phyloP scores from a whole-genome alignment of 1,139 yeast species.

The Saccharomyces pastorianus region DNA sequence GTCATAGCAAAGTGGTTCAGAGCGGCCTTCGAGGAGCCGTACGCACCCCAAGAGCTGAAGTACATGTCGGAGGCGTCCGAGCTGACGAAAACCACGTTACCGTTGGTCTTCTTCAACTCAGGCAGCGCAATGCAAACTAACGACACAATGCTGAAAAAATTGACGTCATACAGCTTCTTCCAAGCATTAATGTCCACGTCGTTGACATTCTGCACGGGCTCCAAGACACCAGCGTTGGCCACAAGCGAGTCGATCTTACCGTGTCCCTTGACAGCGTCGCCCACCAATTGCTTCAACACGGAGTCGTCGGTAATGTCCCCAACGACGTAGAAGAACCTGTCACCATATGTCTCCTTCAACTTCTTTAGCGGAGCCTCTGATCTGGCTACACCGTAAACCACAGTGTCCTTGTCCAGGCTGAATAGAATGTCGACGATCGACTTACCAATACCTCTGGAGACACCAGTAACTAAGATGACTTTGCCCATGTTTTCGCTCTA shows the following conservation, averaged over 20 bases:
- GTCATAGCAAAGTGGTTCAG: too few species aligned
- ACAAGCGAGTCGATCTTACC: slow-evolving; percentile 56
- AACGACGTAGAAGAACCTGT: slow-evolving; percentile 44
- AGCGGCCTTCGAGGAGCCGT: too few species aligned
- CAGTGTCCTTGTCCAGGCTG: slow-evolving; percentile 38
- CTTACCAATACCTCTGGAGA: slow-evolving; percentile 71
- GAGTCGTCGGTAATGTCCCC: slow-evolving; percentile 59
- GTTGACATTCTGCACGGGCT: slow-evolving; percentile 51
- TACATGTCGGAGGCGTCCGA: slow-evolving; percentile 56
- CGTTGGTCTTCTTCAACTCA: slow-evolving; percentile 40
- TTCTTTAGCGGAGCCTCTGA: slow-evolving; percentile 41
- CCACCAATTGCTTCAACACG: slow-evolving; percentile 40
- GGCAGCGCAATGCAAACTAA: slow-evolving; percentile 55
- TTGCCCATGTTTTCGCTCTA: slow-evolving; percentile 7
- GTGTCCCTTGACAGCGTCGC: slow-evolving; percentile 41
- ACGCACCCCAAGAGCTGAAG: too few species aligned
- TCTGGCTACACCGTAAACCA: slow-evolving; percentile 73
- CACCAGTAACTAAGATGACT: slow-evolving; percentile 59
- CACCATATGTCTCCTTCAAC: slow-evolving; percentile 41
- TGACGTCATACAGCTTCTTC: slow-evolving; percentile 63
- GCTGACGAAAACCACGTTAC: slow-evolving; percentile 62
- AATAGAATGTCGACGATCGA: slow-evolving; percentile 55
- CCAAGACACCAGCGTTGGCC: slow-evolving; percentile 83
- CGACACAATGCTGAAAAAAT: slow-evolving; percentile 67
- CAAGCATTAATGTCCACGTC: slow-evolving; percentile 46